Evolutionary conservation across 805 yeast species (phyloP).

Genomic region (Wickerhamiella musiphila): DNA sequence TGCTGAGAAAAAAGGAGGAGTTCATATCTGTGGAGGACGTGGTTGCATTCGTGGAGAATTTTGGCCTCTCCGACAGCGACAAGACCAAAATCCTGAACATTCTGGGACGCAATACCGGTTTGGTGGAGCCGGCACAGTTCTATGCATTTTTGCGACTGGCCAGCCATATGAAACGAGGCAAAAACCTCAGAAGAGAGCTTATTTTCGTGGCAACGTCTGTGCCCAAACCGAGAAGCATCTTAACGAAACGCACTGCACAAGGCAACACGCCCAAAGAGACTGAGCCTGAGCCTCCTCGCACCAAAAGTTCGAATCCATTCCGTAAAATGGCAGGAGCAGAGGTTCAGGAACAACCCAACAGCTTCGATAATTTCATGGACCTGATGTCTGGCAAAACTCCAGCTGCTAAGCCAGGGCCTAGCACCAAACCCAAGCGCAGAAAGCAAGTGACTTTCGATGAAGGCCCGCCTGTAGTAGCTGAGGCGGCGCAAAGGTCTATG

Average conservation of each 20-base stretch:
- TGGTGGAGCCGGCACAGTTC: conserved; percentile 76
- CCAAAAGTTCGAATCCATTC: conserved; percentile 14
- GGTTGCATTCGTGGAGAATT: conserved; percentile 61
- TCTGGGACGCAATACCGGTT: conserved; percentile 24
- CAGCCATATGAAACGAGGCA: conserved; percentile 43
- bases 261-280: not conserved
- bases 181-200: conserved; percentile 29
- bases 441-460: conserved; percentile 23
- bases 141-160: conserved; percentile 71
- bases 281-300: not conserved
- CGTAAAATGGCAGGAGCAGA: conserved; percentile 1
- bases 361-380: conserved; percentile 72
- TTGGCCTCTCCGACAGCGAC: conserved; percentile 37
- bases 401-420: no score
- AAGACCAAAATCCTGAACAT: conserved; percentile 25
- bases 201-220: conserved; percentile 37
- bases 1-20: conserved; percentile 45
- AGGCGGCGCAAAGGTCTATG: conserved; percentile 24
- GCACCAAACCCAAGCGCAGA: conserved; percentile 11
- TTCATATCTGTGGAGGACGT: conserved; percentile 60
- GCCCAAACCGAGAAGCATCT: conserved; percentile 66
- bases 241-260: conserved; percentile 32
- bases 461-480: conserved; percentile 24
- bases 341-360: conserved; percentile 30
- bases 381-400: conserved; percentile 53